Base-by-base conservation (phyloP, 129 eudicot species). In the Ambrosia trifida region DNA sequence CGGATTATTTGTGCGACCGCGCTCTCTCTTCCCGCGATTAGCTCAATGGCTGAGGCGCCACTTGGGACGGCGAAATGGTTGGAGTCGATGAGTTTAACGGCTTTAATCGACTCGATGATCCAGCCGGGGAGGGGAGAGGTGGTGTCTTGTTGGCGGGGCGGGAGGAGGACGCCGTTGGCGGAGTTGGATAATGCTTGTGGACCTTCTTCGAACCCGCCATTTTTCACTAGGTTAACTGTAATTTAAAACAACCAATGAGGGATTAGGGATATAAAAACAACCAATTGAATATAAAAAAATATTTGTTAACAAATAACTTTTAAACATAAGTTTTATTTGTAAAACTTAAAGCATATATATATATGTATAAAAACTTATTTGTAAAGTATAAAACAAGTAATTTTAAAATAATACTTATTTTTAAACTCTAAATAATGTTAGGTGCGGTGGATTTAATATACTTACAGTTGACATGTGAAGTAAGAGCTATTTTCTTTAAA, bases 11-110 rank as follows among this genome's bases (percentile, higher is more conserved):
- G 91, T 33, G 98, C 94, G 44, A 92, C 20, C 2, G 96, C 98
- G 32, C 98, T 92, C 51, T 92, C 98, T 76, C 98, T 77, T 9
- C 98, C 98, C 31, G 98, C 98, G 11, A 92, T 91, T 19, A 92
- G 66, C 64, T 92, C 98, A 11, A 92, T 50, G 11, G 96, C 98
- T 1, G 83, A 79, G 11, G 40, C 32, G 11, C 98, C 96, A 24
- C 32, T 60, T 1, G 98, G 98, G 58, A 92, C 88, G 30, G 79
- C 86, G 86, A 92, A 92, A 72, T 84, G 86, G 44, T 74, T 79
- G 24, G 78, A 66, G 57, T 88, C 94, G 2, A 92, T 84, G 85
- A 80, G 86, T 54, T 92, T 92, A 43, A 91, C 89, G 7, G 97
- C 96, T 71, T 91, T 91, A 4, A 86, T 89, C 50, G 97, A 91